Base-by-base conservation (phyloP, 805 yeast genomes). In the Starmera amethionina region DNA sequence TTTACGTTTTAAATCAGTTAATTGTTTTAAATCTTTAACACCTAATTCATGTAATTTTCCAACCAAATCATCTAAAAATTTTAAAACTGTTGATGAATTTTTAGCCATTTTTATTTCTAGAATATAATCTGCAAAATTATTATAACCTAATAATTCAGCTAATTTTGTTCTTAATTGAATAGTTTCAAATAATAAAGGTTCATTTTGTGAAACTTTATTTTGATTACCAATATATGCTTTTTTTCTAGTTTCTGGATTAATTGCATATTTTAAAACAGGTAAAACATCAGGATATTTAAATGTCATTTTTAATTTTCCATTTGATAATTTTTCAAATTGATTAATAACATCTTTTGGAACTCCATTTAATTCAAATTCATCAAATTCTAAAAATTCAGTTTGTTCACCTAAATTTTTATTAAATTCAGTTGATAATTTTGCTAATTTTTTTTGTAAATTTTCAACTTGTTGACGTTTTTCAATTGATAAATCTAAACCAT, bases 61-160 rank as follows among this genome's bases (percentile, higher is more conserved):
- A 46, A 68, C 71, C 52, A 86, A 68, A 54, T 83, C 89, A 22
- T 65, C 54, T 48, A 86, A 68, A 52, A 86, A 86, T 30, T 60
- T 54, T 49, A 72, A 54, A 16, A 84, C 95, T 19, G 64, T 73
- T 36, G 68, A 65, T 34, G 80, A 75, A 25, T 65, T 68, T 53
- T 85, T 82, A 34, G 95, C 95, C 89, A 86, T 81, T 56, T 87
- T 73, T 40, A 77, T 81, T 46, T 85, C 90, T 47, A 86, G 67
- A 30, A 78, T 73, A 54, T 72, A 84, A 40, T 79, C 82, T 1
- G 93, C 77, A 58, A 73, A 86, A 41, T 74, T 75, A 8, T 70
- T 59, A 59, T 81, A 86, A 16, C 88, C 93, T 51, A 85, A 64
- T 8, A 73, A 43, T 35, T 70, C 54, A 2, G 94, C 87, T 41